phyloP scores from a whole-genome alignment of 2,329 filamentous ascomycete genomes.

The Leptosphaerulina australis region DNA sequence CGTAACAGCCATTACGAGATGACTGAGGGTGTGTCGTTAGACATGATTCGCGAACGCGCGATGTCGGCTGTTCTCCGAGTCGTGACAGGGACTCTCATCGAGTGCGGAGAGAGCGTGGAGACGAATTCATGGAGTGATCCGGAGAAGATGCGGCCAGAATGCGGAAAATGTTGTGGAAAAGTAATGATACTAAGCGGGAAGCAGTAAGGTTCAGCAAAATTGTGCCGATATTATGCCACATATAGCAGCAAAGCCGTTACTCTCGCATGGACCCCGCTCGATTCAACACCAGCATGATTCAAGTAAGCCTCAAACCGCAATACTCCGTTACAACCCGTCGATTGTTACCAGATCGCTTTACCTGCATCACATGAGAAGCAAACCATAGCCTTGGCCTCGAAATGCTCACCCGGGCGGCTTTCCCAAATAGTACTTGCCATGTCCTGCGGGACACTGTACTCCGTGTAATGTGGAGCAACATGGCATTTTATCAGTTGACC shows the following conservation, averaged over 20 bases:
- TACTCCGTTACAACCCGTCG: slow-evolving; percentile 12
- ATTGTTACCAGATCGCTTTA: not conserved
- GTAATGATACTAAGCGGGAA: slow-evolving; percentile 3
- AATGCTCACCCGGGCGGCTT: slow-evolving; percentile 27
- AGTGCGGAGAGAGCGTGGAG: slow-evolving; percentile 18
- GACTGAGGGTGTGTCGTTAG: not conserved
- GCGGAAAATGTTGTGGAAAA: slow-evolving; percentile 15
- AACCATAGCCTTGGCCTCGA: slow-evolving; percentile 20
- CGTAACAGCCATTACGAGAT: slow-evolving; percentile 13
- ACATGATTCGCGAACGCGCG: slow-evolving; percentile 17
- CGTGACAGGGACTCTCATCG: not conserved
- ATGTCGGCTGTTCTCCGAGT: slow-evolving; percentile 7
- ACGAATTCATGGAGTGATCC: slow-evolving; percentile 27
- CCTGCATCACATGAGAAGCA: slow-evolving; percentile 17
- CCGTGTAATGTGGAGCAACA: slow-evolving; percentile 15
- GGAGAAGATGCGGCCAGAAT: slow-evolving; percentile 20
- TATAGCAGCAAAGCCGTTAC: slow-evolving; percentile 17
- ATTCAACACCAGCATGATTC: slow-evolving; percentile 4
- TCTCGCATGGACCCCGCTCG: slow-evolving; percentile 15
- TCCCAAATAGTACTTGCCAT: slow-evolving; percentile 24
- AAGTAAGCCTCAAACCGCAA: slow-evolving; percentile 12
- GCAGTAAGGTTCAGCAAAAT: not conserved
- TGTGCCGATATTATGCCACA: slow-evolving; percentile 14
- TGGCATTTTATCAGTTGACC: slow-evolving; percentile 14
- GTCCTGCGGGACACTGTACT: slow-evolving; percentile 7